phyloP scores from a whole-genome alignment of 192 early-diverging fungal species.

The Coemansia sp. region DNA sequence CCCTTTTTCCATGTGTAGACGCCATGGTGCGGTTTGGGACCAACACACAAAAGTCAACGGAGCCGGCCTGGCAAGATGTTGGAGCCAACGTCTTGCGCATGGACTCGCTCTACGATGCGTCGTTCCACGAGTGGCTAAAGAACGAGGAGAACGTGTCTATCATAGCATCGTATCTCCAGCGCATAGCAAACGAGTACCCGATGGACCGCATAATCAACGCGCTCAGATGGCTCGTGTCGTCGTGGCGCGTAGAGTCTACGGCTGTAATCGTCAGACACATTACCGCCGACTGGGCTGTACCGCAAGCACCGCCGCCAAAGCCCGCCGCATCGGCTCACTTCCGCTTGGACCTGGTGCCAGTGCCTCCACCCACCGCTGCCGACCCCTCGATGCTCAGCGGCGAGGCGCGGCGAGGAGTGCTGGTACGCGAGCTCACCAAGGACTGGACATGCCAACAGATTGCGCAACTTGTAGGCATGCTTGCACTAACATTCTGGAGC shows the following conservation, averaged over 20 bases:
- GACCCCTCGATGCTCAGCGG: slow-evolving; percentile 41
- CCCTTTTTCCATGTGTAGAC: slow-evolving; percentile 20
- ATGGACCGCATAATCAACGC: slow-evolving; percentile 73
- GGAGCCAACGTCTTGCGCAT: slow-evolving; percentile 69
- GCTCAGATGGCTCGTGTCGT: slow-evolving; percentile 70
- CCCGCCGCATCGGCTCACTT: slow-evolving; percentile 4
- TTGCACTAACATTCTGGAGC: slow-evolving; percentile 45
- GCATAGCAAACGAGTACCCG: slow-evolving; percentile 73
- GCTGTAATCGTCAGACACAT: slow-evolving; percentile 67
- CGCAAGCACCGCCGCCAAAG: slow-evolving; percentile 33
- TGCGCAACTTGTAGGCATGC: slow-evolving; percentile 51
- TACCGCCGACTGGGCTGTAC: slow-evolving; percentile 63
- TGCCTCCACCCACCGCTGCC: not conserved
- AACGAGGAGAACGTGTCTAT: slow-evolving; percentile 73
- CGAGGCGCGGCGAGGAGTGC: slow-evolving; percentile 48
- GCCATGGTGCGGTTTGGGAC: slow-evolving; percentile 55
- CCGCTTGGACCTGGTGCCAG: not conserved
- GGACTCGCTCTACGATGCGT: slow-evolving; percentile 74
- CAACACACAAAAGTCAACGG: slow-evolving; percentile 51
- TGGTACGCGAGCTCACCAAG: slow-evolving; percentile 55
- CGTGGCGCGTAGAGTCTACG: slow-evolving; percentile 71
- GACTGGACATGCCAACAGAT: slow-evolving; percentile 56
- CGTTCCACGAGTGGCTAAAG: slow-evolving; percentile 73
- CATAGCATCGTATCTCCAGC: slow-evolving; percentile 66
- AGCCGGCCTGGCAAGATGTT: slow-evolving; percentile 68